Conservation (phyloP, 139 green algal genomes). For the Chlamydomonas asymmetrica region DNA sequence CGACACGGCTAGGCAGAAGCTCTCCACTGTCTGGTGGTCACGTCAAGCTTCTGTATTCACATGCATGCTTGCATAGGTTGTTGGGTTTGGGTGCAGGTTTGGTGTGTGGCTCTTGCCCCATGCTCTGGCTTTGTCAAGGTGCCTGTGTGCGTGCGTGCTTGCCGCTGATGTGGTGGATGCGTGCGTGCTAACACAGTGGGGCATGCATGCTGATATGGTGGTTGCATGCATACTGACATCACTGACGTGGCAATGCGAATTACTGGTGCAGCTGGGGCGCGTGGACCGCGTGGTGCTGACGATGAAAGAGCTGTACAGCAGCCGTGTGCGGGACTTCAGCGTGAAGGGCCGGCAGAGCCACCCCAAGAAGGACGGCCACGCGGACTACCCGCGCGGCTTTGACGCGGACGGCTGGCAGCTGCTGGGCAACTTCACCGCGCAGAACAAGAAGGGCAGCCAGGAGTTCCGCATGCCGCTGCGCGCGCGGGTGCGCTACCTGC, state of each 20-base stretch:
- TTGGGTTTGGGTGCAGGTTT: background rate
- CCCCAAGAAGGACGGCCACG: slow-evolving; percentile 44
- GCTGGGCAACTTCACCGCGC: slow-evolving; percentile 73
- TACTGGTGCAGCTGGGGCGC: slow-evolving; percentile 48
- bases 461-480: slow-evolving; percentile 51
- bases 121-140: no score
- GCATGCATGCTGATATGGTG: no score
- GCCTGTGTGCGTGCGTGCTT: background rate
- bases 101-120: background rate
- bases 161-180: background rate
- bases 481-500: slow-evolving; percentile 66
- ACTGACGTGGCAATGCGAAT: background rate
- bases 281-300: slow-evolving; percentile 61
- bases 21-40: background rate
- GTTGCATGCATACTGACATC: no score
- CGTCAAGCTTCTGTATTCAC: background rate
- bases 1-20: no score
- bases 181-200: no score
- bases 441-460: slow-evolving; percentile 78
- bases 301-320: slow-evolving; percentile 86
- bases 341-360: slow-evolving; percentile 48
- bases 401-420: slow-evolving; percentile 64
- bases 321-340: slow-evolving; percentile 55
- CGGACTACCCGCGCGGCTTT: slow-evolving; percentile 46
- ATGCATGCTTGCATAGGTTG: background rate